phyloP scores from a whole-genome alignment of 345 rosid genomes.

The Salix exigua region DNA sequence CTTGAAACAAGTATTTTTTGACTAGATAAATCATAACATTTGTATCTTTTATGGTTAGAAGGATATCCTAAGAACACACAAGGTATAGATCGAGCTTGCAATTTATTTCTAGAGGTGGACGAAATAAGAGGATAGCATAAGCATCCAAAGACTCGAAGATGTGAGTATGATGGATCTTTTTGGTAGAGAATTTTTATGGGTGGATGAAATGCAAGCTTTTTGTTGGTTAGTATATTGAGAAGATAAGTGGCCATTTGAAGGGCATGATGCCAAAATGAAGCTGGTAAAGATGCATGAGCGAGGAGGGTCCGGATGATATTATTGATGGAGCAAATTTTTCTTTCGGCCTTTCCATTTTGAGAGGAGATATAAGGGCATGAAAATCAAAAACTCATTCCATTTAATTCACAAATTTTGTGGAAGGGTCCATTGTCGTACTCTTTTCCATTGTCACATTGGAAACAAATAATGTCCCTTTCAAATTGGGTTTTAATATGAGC shows the following conservation, averaged over 20 bases:
- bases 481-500: background rate
- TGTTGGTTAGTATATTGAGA: background rate
- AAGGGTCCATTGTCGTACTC: background rate
- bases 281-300: background rate
- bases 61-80: constrained; percentile 11
- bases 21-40: background rate
- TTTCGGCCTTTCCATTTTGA: constrained; percentile 6
- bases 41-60: background rate
- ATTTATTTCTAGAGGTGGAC: background rate
- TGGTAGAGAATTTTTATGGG: background rate
- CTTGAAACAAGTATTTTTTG: background rate
- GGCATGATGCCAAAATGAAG: background rate
- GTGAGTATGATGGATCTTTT: background rate
- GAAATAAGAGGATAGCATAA: background rate
- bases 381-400: background rate
- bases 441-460: background rate
- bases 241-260: background rate
- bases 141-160: background rate
- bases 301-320: background rate
- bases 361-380: constrained; percentile 8
- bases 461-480: background rate
- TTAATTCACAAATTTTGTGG: background rate
- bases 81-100: background rate
- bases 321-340: background rate
- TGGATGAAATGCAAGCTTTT: background rate